Evolutionary conservation across 495 filamentous ascomycete species (phyloP).

Genomic region (Geoglossum glabrum): DNA sequence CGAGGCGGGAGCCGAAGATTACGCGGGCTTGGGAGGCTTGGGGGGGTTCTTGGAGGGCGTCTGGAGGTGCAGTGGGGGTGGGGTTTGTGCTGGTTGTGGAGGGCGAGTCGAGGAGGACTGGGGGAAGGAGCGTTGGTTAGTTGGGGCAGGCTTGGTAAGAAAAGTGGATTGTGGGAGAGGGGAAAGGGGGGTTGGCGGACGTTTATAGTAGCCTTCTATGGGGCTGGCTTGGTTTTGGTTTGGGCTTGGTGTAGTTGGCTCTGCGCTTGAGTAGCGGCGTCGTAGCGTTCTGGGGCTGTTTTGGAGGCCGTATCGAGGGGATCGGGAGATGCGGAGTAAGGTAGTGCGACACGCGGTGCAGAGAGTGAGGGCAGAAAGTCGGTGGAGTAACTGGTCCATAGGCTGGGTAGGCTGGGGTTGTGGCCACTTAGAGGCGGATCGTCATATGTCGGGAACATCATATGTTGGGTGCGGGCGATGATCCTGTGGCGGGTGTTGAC

Average conservation of each 20-base stretch:
- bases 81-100: neutral
- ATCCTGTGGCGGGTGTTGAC: too few species aligned
- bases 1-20: conserved; percentile 58
- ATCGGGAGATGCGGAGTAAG: neutral
- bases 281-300: neutral
- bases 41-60: neutral
- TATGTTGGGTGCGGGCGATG: too few species aligned
- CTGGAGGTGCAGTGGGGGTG: neutral
- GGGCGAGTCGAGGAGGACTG: neutral
- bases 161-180: neutral
- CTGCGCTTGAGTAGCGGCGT: neutral
- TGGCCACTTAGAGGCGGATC: too few species aligned
- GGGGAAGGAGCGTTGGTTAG: neutral
- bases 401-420: neutral
- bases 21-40: conserved; percentile 25
- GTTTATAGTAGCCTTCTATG: conserved; percentile 8
- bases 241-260: neutral
- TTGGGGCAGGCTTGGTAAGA: neutral
- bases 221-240: neutral
- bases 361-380: neutral
- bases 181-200: neutral
- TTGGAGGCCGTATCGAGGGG: neutral
- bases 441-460: too few species aligned
- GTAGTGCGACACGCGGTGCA: neutral
- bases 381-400: neutral